Evolutionary conservation across 2,329 filamentous ascomycete genomes (phyloP).

Genomic region (Akanthomyces dipterigenus): DNA sequence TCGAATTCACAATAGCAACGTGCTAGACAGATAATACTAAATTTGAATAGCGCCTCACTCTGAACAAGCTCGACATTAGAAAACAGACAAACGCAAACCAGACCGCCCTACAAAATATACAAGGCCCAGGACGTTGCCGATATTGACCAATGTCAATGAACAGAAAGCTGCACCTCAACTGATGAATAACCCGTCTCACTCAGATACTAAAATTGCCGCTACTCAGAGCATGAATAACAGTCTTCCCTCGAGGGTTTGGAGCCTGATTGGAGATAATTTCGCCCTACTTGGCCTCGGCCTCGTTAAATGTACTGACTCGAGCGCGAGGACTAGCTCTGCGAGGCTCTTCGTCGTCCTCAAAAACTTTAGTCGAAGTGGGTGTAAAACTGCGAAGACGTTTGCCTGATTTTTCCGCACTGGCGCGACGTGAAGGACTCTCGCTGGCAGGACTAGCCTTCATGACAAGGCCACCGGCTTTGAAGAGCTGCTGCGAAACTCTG

Average conservation of each 20-base stretch:
- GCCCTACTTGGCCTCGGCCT: not conserved
- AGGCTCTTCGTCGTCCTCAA: constrained; percentile 43
- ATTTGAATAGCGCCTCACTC: not conserved
- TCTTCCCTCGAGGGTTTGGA: not conserved
- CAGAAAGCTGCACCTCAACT: not conserved
- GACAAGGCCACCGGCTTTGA: constrained; percentile 21
- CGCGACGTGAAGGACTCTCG: constrained; percentile 16
- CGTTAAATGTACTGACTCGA: constrained; percentile 18
- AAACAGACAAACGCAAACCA: not conserved
- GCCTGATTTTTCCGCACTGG: constrained; percentile 26
- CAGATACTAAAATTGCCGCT: not conserved
- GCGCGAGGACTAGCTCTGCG: constrained; percentile 23
- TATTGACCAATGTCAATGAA: not conserved
- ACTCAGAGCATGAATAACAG: not conserved
- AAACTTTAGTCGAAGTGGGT: constrained; percentile 36
- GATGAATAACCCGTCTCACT: not conserved
- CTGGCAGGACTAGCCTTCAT: constrained; percentile 14
- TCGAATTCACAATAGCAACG: not conserved
- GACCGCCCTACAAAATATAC: not conserved
- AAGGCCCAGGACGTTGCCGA: not conserved
- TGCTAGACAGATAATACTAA: not conserved
- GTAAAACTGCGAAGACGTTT: constrained; percentile 44
- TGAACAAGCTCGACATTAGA: not conserved
- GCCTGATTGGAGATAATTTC: not conserved
- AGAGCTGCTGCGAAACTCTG: constrained; percentile 34